Percentiles rank a stretch among this genome's conserved stretches.
phyloP scores from a whole-genome alignment of 768 basidiomycete species.

The Astraeus odoratus region DNA sequence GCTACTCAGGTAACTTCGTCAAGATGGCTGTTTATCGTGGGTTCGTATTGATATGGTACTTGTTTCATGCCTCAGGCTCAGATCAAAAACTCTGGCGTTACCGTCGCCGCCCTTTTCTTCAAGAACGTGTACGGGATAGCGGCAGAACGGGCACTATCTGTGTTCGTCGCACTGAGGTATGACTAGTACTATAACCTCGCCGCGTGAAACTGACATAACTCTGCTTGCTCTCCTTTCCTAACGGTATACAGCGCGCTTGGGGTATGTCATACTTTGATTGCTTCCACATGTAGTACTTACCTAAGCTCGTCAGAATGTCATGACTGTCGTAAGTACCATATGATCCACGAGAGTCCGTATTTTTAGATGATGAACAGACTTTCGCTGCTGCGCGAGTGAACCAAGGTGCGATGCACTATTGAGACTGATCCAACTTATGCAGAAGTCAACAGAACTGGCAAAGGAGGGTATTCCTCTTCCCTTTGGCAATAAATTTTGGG shows the following conservation, averaged over 20 bases:
- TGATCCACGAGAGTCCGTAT: neutral
- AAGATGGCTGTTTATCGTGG: too few relatives aligned
- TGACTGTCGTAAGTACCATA: constrained; percentile 19
- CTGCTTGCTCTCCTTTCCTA: too few relatives aligned
- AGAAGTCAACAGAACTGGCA: constrained; percentile 39
- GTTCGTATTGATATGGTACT: too few relatives aligned
- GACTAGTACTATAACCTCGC: neutral
- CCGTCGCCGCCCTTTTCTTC: constrained; percentile 58
- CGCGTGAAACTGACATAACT: neutral
- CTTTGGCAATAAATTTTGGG: constrained; percentile 54
- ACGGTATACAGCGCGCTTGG: constrained; percentile 30
- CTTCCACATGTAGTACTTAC: constrained; percentile 3
- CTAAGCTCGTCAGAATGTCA: constrained; percentile 18
- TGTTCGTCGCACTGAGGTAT: constrained; percentile 51
- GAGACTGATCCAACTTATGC: neutral
- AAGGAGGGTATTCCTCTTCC: constrained; percentile 59
- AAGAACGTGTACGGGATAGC: constrained; percentile 46
- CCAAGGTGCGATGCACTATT: constrained; percentile 30
- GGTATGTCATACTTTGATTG: constrained; percentile 11
- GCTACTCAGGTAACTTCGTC: constrained; percentile 16
- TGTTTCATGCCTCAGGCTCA: too few relatives aligned
- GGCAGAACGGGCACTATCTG: constrained; percentile 49
- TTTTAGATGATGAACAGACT: constrained; percentile 28
- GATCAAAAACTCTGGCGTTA: constrained; percentile 42
- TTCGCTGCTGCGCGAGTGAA: constrained; percentile 47